Base-by-base conservation (phyloP, 2,329 filamentous ascomycete species). In the Ceratocystis lukuohia region DNA sequence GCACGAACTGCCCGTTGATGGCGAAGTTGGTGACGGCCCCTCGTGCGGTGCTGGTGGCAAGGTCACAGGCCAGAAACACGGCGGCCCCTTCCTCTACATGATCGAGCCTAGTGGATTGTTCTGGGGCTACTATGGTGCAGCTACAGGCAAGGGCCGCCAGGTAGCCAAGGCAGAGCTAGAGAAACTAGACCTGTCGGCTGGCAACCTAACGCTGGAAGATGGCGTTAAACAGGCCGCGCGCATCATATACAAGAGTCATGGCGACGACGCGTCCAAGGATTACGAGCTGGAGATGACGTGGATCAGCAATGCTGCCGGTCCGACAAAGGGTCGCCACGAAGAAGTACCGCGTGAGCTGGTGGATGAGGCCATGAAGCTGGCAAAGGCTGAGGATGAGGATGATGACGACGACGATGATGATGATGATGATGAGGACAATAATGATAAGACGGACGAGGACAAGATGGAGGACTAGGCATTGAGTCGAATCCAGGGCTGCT, bases 201-300 rank as follows among this genome's bases (percentile, higher is more conserved):
- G 85, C 66, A 87, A 82, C 62, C 82, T 97, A 65, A 89, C 87
- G 69, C 80, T 99, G 68, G 80, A 88, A 74, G 87, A 97, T 74
- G 94, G 88, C 63, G 90, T 99, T 73, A 96, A 96, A 82, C 89
- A 97, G 80, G 94, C 94, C 44, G 94, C 94, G 66, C 82, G 91
- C 69, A 99, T 99, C 77, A 97, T 99, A 77, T 95, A 96, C 76
- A 85, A 96, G 68, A 92, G 93, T 62, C 94, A 99, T 75, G 94
- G 97, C 76, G 94, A 99, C 77, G 97, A 93, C 82, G 97, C 97
- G 80, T 94, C 97, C 79, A 99, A 99, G 82, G 94, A 97, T 70
- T 99, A 97, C 74, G 94, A 99, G 84, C 82, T 99, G 68, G 94
- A 99, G 80, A 95, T 99, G 91, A 96, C 90, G 68, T 99, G 94